Evolutionary conservation across 78 protist species (phyloP).

Genomic region (Bigelowiella natans): DNA sequence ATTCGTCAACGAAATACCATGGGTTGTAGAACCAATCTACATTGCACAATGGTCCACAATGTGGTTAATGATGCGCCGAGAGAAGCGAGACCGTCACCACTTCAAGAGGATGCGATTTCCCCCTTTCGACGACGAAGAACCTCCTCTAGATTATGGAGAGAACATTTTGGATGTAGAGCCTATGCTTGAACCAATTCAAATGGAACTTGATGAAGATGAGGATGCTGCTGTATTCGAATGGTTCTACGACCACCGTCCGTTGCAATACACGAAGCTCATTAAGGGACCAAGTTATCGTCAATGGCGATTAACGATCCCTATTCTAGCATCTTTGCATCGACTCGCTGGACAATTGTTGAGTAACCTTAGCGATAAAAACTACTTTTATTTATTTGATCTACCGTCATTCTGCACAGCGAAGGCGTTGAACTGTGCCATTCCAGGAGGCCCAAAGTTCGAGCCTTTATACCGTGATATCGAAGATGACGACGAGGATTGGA

Average conservation of each 20-base stretch:
- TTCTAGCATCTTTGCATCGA: slow-evolving; percentile 77
- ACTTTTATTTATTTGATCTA: slow-evolving; percentile 88
- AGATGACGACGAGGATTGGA: slow-evolving; percentile 79
- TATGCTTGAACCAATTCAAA: slow-evolving; percentile 69
- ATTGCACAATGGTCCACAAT: slow-evolving; percentile 91
- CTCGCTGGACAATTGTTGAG: slow-evolving; percentile 79
- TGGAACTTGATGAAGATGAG: slow-evolving; percentile 91
- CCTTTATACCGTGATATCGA: slow-evolving; percentile 88
- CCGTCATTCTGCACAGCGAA: slow-evolving; percentile 93
- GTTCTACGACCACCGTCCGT: slow-evolving; percentile 93
- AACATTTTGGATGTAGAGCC: slow-evolving; percentile 90
- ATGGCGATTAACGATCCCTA: slow-evolving; percentile 82
- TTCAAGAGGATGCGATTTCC: slow-evolving; percentile 91
- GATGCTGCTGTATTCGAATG: slow-evolving; percentile 85
- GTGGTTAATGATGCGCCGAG: slow-evolving; percentile 98
- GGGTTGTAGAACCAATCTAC: slow-evolving; percentile 71
- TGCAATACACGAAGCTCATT: slow-evolving; percentile 50
- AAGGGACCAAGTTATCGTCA: slow-evolving; percentile 75
- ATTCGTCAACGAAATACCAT: slow-evolving; percentile 94
- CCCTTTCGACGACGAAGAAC: slow-evolving; percentile 87
- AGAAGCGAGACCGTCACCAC: slow-evolving; percentile 93
- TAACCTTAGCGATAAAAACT: slow-evolving; percentile 83
- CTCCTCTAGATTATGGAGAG: slow-evolving; percentile 97
- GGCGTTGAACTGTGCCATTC: slow-evolving; percentile 91
- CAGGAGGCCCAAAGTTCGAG: slow-evolving; percentile 99